Evolutionary conservation across 179 eudicot genomes (phyloP).

Genomic region (Spergularia azorica): DNA sequence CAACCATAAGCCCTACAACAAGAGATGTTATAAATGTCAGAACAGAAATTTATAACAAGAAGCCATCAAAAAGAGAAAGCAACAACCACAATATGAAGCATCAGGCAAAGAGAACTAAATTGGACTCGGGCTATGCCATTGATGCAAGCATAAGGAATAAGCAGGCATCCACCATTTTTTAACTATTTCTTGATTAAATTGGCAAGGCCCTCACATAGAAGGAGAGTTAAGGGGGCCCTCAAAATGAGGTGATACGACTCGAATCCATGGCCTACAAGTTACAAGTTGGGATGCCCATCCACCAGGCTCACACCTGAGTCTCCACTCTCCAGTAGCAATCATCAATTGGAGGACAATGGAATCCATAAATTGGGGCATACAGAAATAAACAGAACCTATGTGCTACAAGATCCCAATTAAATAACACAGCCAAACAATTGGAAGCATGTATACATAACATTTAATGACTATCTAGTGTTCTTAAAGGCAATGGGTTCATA

Average conservation of each 20-base stretch:
- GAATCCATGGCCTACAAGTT: too few species aligned
- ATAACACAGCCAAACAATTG: background rate
- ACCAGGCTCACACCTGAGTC: too few species aligned
- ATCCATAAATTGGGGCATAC: background rate
- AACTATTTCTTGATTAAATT: too few species aligned
- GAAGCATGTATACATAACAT: background rate
- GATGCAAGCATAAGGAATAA: background rate
- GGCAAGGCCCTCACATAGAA: too few species aligned
- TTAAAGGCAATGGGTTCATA: background rate
- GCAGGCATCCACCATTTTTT: too few species aligned
- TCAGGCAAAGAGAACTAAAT: background rate
- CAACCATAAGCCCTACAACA: slow-evolving; percentile 73
- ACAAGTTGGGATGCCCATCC: too few species aligned
- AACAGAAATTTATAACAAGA: background rate
- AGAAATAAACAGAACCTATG: background rate
- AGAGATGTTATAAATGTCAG: slow-evolving; percentile 13
- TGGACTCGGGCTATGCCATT: background rate
- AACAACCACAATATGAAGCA: background rate
- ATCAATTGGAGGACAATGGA: background rate
- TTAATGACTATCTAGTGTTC: background rate
- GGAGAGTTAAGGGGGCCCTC: too few species aligned
- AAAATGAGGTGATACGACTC: too few species aligned
- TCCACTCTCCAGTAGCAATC: background rate
- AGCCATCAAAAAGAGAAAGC: too few species aligned
- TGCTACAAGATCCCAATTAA: background rate